A percentile compares a stretch with the other conserved stretches of the same genome.
phyloP scores from a whole-genome alignment of 1,139 yeast genomes.

The Pichia sp. region DNA sequence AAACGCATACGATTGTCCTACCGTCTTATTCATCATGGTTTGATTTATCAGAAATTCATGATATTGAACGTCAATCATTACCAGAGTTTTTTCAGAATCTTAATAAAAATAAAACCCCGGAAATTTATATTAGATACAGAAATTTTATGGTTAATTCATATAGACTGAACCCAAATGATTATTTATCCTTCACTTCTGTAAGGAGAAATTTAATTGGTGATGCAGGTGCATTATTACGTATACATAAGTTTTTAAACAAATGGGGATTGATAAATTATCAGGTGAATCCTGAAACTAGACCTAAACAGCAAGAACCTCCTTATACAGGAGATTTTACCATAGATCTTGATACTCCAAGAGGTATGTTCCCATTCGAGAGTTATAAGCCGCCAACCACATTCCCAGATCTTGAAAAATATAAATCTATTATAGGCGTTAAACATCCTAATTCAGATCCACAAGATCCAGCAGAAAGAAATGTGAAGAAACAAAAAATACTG shows the following conservation, averaged over 20 bases:
- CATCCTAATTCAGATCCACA: conserved; percentile 4
- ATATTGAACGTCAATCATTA: conserved; percentile 59
- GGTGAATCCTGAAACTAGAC: conserved; percentile 63
- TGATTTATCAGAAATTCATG: conserved; percentile 61
- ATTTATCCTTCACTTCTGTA: conserved; percentile 86
- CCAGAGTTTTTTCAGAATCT: conserved; percentile 86
- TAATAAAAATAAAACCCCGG: conserved; percentile 69
- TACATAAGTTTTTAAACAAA: conserved; percentile 80
- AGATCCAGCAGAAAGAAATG: too few relatives aligned
- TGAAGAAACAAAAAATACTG: conserved; percentile 39
- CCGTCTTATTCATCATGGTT: conserved; percentile 97
- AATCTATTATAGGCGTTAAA: conserved; percentile 36
- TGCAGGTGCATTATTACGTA: conserved; percentile 86
- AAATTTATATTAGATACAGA: conserved; percentile 78
- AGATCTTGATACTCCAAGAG: conserved; percentile 86
- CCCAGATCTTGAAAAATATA: conserved; percentile 52
- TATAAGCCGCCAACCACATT: conserved; percentile 50
- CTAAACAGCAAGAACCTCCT: conserved; percentile 66
- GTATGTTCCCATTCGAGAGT: conserved; percentile 87
- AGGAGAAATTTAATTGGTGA: conserved; percentile 94
- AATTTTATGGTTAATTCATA: conserved; percentile 93
- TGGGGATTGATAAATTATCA: conserved; percentile 98
- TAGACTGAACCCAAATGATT: conserved; percentile 87
- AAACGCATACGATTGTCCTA: conserved; percentile 82
- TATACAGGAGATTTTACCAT: conserved; percentile 63